These are phyloP conservation scores for Lanmaoa rubissima DNA, from an alignment of 768 basidiomycete genomes.

Conservation along the genomic window DNA sequence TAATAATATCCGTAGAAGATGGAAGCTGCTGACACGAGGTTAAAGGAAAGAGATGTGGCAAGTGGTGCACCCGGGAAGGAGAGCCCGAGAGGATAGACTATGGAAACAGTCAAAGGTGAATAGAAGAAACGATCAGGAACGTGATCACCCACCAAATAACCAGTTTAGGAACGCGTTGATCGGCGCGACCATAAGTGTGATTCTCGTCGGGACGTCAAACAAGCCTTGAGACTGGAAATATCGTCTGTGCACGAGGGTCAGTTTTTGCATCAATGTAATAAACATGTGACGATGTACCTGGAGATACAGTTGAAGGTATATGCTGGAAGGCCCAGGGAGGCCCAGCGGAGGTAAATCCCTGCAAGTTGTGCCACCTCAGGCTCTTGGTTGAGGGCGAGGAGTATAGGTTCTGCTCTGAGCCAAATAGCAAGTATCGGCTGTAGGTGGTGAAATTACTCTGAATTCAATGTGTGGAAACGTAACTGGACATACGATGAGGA, in stretches of 20 bases:
- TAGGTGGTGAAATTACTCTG: background rate
- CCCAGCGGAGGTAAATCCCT: constrained; percentile 69
- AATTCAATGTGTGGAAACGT: background rate
- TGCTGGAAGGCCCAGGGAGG: constrained; percentile 78
- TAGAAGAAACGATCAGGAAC: background rate
- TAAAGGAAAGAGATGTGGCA: constrained; percentile 85
- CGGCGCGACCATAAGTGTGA: constrained; percentile 80
- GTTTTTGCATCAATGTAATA: background rate
- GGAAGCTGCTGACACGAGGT: constrained; percentile 68
- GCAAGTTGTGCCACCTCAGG: constrained; percentile 82
- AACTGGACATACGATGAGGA: constrained; percentile 53
- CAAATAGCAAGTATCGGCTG: constrained; percentile 66
- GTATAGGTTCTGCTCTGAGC: constrained; percentile 78
- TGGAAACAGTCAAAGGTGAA: background rate
- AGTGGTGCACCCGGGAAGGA: constrained; percentile 94
- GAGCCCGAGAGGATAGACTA: constrained; percentile 56
- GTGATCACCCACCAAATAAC: constrained; percentile 59
- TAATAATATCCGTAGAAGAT: constrained; percentile 62
- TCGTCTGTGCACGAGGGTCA: constrained; percentile 28
- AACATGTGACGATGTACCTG: constrained; percentile 33
- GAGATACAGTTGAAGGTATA: constrained; percentile 58
- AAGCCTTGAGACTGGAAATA: constrained; percentile 82
- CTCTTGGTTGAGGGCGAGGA: constrained; percentile 76
- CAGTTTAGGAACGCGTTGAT: constrained; percentile 83
- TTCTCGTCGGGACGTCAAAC: constrained; percentile 81